A percentile compares a stretch with the other conserved stretches of the same genome.
Conservation (phyloP, 2,329 filamentous ascomycete genomes). For the Akanthomyces muscarius region DNA sequence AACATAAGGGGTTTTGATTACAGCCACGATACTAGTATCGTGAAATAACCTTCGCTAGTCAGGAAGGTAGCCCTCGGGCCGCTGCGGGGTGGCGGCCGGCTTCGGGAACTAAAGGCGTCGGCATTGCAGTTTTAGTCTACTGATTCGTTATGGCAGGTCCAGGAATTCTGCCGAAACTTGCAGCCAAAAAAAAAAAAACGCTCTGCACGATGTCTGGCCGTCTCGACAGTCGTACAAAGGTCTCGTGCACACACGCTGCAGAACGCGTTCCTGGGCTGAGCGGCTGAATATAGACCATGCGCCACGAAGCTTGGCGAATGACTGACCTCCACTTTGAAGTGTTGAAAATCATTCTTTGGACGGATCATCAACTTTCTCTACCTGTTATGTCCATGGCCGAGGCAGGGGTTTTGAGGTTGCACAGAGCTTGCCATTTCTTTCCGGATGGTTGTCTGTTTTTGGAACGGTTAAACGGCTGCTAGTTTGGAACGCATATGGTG, state of each 20-base stretch:
- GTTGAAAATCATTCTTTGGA: background rate
- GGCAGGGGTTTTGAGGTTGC: background rate
- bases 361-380: background rate
- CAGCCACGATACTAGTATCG: background rate
- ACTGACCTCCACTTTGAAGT: background rate
- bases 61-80: background rate
- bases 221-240: background rate
- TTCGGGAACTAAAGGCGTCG: background rate
- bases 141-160: too few species aligned
- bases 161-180: too few species aligned
- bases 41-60: background rate
- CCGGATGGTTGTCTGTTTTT: background rate
- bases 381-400: background rate
- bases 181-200: too few species aligned
- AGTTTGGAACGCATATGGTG: background rate
- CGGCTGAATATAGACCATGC: background rate
- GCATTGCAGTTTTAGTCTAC: background rate
- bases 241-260: background rate
- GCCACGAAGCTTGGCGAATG: constrained; percentile 1
- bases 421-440: background rate
- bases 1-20: background rate
- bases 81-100: background rate
- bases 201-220: too few species aligned
- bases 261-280: background rate
- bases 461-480: background rate